Evolutionary conservation across 176 grass and related monocot species (phyloP).

Genomic region (Triticum dicoccoides): DNA sequence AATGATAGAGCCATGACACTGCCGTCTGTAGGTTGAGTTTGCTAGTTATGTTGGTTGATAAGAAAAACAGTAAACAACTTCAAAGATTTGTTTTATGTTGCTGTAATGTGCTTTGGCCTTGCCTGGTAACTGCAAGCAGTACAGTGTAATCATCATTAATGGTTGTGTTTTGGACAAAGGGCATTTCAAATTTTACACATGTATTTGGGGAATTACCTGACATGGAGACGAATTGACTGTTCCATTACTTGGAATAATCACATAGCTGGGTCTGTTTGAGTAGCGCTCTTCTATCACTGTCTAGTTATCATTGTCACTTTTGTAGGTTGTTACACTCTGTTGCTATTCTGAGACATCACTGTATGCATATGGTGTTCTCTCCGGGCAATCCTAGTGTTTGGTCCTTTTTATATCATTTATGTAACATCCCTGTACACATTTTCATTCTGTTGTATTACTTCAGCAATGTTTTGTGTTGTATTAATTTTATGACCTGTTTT

Average conservation of each 20-base stretch:
- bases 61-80: neutral
- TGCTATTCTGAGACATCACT: neutral
- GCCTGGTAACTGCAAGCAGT: neutral
- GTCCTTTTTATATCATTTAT: neutral
- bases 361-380: neutral
- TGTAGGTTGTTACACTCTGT: neutral
- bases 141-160: neutral
- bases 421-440: neutral
- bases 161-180: neutral
- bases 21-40: neutral
- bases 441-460: neutral
- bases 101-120: neutral
- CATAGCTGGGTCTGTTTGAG: neutral
- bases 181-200: neutral
- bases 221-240: neutral
- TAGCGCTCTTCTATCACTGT: neutral
- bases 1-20: neutral
- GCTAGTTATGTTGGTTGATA: neutral
- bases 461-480: constrained; percentile 6
- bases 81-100: neutral
- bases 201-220: neutral
- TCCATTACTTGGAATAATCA: neutral
- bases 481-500: constrained; percentile 21
- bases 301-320: neutral
- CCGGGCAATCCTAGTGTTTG: neutral